Percentiles rank a stretch among this genome's conserved stretches.
Conservation (phyloP, 257 asterid genomes). For the Fraxinus americana region DNA sequence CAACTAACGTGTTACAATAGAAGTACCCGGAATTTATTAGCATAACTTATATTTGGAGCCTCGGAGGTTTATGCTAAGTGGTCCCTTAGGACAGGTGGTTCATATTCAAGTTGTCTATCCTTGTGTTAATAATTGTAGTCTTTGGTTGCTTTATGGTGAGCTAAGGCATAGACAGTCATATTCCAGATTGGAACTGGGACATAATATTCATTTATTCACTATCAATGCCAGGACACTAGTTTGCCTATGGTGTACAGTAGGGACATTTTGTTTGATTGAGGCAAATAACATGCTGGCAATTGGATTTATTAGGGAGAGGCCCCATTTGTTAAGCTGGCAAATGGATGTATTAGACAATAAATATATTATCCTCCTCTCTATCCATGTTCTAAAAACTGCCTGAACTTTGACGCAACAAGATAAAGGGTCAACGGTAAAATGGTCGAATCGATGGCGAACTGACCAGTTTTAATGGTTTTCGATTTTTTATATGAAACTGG, state of each 20-base stretch:
- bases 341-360: conserved; percentile 37
- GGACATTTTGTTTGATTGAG: conserved; percentile 21
- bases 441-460: neutral
- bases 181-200: conserved; percentile 14
- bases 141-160: neutral
- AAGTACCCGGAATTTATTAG: neutral
- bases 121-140: neutral
- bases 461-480: neutral
- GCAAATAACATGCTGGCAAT: conserved; percentile 29
- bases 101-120: neutral
- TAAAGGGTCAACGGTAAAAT: neutral
- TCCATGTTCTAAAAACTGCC: neutral
- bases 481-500: too few species aligned
- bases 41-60: neutral
- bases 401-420: too few species aligned
- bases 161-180: conserved; percentile 20
- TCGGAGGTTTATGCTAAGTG: neutral
- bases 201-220: conserved; percentile 19
- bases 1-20: too few species aligned
- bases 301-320: too few species aligned
- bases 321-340: conserved; percentile 20
- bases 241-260: conserved; percentile 7
- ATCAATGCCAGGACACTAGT: conserved; percentile 14
- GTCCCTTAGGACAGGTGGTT: conserved; percentile 22
- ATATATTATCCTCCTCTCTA: conserved; percentile 26